Evolutionary conservation across 352 stramenopile genomes (phyloP), one percentile per base, ranked within the genome.

Genomic region (Phytopythium kandeliae): DNA sequence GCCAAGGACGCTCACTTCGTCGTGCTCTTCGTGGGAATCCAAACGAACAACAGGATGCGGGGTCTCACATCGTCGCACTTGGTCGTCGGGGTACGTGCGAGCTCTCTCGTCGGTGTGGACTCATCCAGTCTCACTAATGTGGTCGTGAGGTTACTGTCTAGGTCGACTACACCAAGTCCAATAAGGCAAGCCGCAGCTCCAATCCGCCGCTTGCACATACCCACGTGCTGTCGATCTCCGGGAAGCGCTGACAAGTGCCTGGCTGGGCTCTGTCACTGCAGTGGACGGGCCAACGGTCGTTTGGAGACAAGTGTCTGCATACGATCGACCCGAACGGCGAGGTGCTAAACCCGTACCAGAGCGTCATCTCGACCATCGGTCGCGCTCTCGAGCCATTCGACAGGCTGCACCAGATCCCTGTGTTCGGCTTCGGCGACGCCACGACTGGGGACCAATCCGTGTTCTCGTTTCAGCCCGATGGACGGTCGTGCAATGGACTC

Each of bases 131-230:
- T n/a, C n/a, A n/a, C n/a, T n/a, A n/a, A n/a, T n/a, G n/a, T n/a
- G n/a, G n/a, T n/a, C n/a, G n/a, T 12, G 10, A 26, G 13, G 37
- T 19, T 15, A 24, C 10, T 24, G n/a, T 22, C n/a, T 42, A 87
- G 76, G 71, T 90, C 41, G 78, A 92, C 67, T 90, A 75, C 51
- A 92, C 78, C 19, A 79, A 82, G 45, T 88, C 72, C 51, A 92
- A 92, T 51, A 78, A 63, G 59, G 78, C 85, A 60, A 41, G 48
- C 31, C 9, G 3, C n/a, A n/a, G 21, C 38, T 21, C 7, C n/a
- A 41, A 8, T 41, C 13, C n/a, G 2, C 15, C 4, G 8, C 12
- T 35, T 37, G 22, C 26, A 31, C 30, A 4, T 33, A 24, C 28
- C 28, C 5, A 5, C 28, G 28, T n/a, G n/a, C n/a, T n/a, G n/a